Base-by-base conservation (phyloP, 306 rosid species). In the Herpetospermum pedunculosum region DNA sequence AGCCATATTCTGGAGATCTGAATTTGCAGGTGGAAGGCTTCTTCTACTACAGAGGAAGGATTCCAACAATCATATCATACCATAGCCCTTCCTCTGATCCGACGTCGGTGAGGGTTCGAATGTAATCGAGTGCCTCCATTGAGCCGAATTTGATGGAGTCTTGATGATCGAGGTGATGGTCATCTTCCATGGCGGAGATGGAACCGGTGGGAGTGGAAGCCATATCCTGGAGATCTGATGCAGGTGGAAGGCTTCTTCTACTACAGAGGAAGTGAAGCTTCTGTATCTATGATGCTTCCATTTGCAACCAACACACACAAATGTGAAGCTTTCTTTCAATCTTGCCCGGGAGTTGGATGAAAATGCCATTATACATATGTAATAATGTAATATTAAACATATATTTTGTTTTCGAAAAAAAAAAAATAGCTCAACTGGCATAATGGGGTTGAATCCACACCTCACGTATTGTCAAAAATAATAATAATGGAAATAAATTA, bases 101-200 rank as follows among this genome's bases (percentile, higher is more conserved):
- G 5, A 86, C 86, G 65, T 86, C 90, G 14, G 88, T 82, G 2
- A 86, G 86, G 28, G 41, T 58, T 8, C 83, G 86, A 14, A 86
- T 75, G 35, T 75, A 80, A 10, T 59, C 76, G 21, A 86, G 74
- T 1, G 85, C 85, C 71, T 84, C 86, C 40, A 67, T 47, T 16
- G 84, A 76, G 29, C 87, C 87, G 70, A 85, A 23, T 26, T 83
- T 83, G 3, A 88, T 77, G 26, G 95, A 85, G 7, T 81, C 73
- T 49, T 67, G 64, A 37, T 76, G 72, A 41, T 63, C 71, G n/a
- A 76, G 63, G 34, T 72, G 79, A 15, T 60, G 59, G 48, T 70
- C 38, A 78, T 81, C 63, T 4, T 84, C 89, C 0, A 73, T 16
- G 25, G 60, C 28, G 3, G 65, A 7, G 48, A 70, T 74, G 40